A percentile compares a stretch with the other conserved stretches of the same genome.
phyloP scores from a whole-genome alignment of 805 yeast species.

The Allodekkera sacchari region DNA sequence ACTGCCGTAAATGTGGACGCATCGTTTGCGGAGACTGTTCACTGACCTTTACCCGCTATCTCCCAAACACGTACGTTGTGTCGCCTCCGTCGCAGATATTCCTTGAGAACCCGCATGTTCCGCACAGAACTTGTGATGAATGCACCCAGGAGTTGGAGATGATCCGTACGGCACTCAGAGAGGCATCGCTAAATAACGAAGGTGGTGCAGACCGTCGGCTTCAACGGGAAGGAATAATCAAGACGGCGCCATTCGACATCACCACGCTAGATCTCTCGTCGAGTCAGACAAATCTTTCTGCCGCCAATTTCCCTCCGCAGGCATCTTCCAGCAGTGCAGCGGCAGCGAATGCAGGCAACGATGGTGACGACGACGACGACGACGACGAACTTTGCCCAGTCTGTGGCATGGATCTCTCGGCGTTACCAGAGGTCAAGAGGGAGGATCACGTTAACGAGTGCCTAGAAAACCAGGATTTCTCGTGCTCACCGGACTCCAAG shows the following conservation, averaged over 20 bases:
- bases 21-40: slow-evolving; percentile 73
- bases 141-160: slow-evolving; percentile 58
- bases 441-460: slow-evolving; percentile 71
- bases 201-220: background rate
- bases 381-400: slow-evolving; percentile 37
- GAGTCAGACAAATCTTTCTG: background rate
- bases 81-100: slow-evolving; percentile 41
- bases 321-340: no score
- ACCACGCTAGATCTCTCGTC: slow-evolving; percentile 4
- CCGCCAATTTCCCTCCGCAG: no score
- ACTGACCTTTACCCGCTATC: slow-evolving; percentile 39
- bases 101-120: slow-evolving; percentile 42
- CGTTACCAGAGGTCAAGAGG: slow-evolving; percentile 24
- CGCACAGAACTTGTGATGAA: slow-evolving; percentile 67
- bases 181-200: slow-evolving; percentile 2
- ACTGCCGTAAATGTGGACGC: slow-evolving; percentile 74
- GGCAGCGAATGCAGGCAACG: background rate
- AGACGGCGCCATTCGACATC: slow-evolving; percentile 1
- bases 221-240: background rate
- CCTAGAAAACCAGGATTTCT: slow-evolving; percentile 48
- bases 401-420: slow-evolving; percentile 25
- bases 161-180: slow-evolving; percentile 34
- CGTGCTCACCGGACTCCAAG: slow-evolving; percentile 51
- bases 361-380: slow-evolving; percentile 5
- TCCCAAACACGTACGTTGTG: slow-evolving; percentile 52